Evolutionary conservation across 176 grass and related monocot genomes (phyloP).

Genomic region (Oryza meridionalis): DNA sequence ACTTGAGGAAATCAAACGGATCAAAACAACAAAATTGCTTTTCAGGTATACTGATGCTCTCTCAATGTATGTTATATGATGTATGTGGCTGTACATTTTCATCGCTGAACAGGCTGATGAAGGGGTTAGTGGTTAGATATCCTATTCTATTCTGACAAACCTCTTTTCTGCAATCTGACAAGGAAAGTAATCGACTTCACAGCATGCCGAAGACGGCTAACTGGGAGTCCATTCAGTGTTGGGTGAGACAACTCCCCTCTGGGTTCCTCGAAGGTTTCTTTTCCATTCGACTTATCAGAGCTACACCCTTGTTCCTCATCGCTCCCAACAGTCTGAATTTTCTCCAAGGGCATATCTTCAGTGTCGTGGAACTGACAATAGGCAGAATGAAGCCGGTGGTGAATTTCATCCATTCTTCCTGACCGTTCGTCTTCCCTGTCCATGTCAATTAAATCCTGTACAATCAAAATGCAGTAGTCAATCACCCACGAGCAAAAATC

Average conservation of each 20-base stretch:
- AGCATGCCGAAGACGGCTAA: slow-evolving; percentile 47
- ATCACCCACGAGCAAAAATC: neutral
- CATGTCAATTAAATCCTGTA: slow-evolving; percentile 83
- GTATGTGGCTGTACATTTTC: slow-evolving; percentile 35
- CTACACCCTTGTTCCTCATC: slow-evolving; percentile 39
- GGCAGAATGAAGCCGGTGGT: slow-evolving; percentile 51
- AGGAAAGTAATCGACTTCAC: slow-evolving; percentile 56
- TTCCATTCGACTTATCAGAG: slow-evolving; percentile 37
- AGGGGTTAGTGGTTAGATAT: slow-evolving; percentile 2
- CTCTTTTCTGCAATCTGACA: slow-evolving; percentile 59
- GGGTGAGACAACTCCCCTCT: slow-evolving; percentile 58
- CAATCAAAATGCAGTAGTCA: neutral
- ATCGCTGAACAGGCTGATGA: neutral
- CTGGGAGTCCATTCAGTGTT: slow-evolving; percentile 58
- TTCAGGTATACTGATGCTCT: slow-evolving; percentile 10
- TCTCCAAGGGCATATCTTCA: slow-evolving; percentile 46
- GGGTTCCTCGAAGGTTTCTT: slow-evolving; percentile 27
- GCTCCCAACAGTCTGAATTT: slow-evolving; percentile 27
- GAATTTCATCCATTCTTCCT: slow-evolving; percentile 81
- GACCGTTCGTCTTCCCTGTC: slow-evolving; percentile 66
- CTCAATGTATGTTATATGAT: slow-evolving; percentile 2
- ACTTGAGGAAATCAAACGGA: neutral
- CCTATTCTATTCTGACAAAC: slow-evolving; percentile 26
- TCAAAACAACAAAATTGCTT: slow-evolving; percentile 34
- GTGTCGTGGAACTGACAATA: slow-evolving; percentile 65